phyloP scores from a whole-genome alignment of 225 moss, liverwort and hornwort species.

The Anthoceros angustus region DNA sequence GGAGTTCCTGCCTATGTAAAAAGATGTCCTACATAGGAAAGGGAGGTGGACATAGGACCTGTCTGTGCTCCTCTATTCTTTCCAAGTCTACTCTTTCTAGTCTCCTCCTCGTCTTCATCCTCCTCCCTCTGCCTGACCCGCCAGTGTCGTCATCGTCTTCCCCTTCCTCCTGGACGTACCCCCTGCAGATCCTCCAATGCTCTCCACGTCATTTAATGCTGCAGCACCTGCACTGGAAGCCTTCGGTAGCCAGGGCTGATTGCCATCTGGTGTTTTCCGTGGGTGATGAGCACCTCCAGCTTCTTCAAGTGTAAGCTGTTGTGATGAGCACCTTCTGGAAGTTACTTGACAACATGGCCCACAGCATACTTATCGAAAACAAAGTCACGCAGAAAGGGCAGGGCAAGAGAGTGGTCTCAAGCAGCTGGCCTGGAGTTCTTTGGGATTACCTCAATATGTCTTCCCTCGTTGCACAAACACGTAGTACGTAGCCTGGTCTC shows the following conservation, averaged over 20 bases:
- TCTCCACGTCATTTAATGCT: constrained; percentile 42
- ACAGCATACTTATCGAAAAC: neutral
- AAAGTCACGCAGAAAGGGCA: neutral
- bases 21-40: no score
- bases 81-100: constrained; percentile 59
- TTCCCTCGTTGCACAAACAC: constrained; percentile 61
- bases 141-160: constrained; percentile 48
- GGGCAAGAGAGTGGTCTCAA: neutral
- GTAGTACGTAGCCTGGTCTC: constrained; percentile 90
- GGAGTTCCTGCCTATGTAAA: no score
- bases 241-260: constrained; percentile 99
- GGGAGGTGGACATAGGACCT: no score
- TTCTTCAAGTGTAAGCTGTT: constrained; percentile 95
- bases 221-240: constrained; percentile 59
- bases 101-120: constrained; percentile 91
- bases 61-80: constrained; percentile 62
- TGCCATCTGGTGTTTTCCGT: constrained; percentile 95
- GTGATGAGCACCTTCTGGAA: constrained; percentile 96
- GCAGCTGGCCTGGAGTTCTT: constrained; percentile 59
- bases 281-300: constrained; percentile 98
- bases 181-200: constrained; percentile 36
- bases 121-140: constrained; percentile 79
- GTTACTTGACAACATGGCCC: constrained; percentile 15
- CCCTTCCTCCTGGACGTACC: constrained; percentile 39
- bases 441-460: constrained; percentile 71